A percentile compares a stretch with the other conserved stretches of the same genome.
phyloP scores from a whole-genome alignment of 805 yeast genomes.

The Zygoascus bituminiphila region DNA sequence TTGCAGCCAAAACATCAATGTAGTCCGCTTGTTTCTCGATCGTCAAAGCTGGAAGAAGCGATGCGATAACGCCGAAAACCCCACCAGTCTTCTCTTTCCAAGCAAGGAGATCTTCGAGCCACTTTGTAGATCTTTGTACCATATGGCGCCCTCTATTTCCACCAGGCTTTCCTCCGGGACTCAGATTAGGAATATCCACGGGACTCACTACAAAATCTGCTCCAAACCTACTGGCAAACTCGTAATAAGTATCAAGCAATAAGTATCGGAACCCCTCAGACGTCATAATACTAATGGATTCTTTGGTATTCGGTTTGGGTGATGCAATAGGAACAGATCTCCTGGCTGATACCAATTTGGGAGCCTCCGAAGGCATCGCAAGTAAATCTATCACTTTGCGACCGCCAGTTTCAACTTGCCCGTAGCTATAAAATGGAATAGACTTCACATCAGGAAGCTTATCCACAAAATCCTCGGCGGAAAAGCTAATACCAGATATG shows the following conservation, averaged over 20 bases:
- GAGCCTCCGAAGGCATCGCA: slow-evolving; percentile 24
- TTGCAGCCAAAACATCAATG: slow-evolving; percentile 9
- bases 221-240: slow-evolving; percentile 17
- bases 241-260: slow-evolving; percentile 18
- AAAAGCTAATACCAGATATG: slow-evolving; percentile 24
- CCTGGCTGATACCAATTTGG: slow-evolving; percentile 24
- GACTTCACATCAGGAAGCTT: slow-evolving; percentile 14
- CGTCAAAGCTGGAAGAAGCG: slow-evolving; percentile 28
- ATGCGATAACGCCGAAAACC: slow-evolving; percentile 21
- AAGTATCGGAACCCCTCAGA: slow-evolving; percentile 30
- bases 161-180: slow-evolving; percentile 27
- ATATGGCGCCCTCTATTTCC: slow-evolving; percentile 31
- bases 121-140: slow-evolving; percentile 27
- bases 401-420: slow-evolving; percentile 4
- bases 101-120: slow-evolving; percentile 24
- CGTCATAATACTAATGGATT: slow-evolving; percentile 28
- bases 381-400: slow-evolving; percentile 15
- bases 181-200: slow-evolving; percentile 27
- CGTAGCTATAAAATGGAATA: slow-evolving; percentile 12
- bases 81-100: slow-evolving; percentile 1
- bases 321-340: slow-evolving; percentile 27
- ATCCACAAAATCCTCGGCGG: slow-evolving; percentile 34
- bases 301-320: slow-evolving; percentile 29
- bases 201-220: slow-evolving; percentile 31
- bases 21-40: slow-evolving; percentile 17